Evolutionary conservation across 345 rosid genomes (phyloP).

Genomic region (Combretum micranthum): DNA sequence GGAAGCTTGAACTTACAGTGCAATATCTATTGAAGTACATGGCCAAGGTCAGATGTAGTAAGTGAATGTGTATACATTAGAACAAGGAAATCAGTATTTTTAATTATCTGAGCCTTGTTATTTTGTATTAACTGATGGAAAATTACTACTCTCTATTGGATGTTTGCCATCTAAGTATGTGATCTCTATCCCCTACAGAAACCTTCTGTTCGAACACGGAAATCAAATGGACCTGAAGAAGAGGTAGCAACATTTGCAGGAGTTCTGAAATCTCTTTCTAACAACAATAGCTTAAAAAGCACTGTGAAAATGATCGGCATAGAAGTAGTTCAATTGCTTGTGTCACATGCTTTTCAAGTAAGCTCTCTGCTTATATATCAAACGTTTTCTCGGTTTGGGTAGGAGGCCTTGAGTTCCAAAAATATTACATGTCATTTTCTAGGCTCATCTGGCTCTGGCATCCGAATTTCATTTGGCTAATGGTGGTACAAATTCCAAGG

Average conservation of each 20-base stretch:
- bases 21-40: slow-evolving; percentile 61
- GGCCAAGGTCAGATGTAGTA: slow-evolving; percentile 35
- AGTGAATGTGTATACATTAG: too few relatives aligned
- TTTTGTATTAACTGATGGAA: background rate
- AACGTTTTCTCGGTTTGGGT: background rate
- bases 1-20: slow-evolving; percentile 73
- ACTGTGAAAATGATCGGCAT: slow-evolving; percentile 46
- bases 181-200: slow-evolving; percentile 13
- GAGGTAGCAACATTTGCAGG: slow-evolving; percentile 44
- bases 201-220: slow-evolving; percentile 68
- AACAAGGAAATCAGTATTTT: too few relatives aligned
- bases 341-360: slow-evolving; percentile 80
- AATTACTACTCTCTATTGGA: background rate
- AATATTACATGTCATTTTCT: slow-evolving; percentile 7
- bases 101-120: too few relatives aligned
- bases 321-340: slow-evolving; percentile 58
- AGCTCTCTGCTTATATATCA: background rate
- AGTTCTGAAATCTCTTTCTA: slow-evolving; percentile 49
- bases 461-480: slow-evolving; percentile 9
- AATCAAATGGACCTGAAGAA: slow-evolving; percentile 28
- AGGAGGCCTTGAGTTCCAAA: background rate
- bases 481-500: slow-evolving; percentile 9
- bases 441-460: slow-evolving; percentile 52
- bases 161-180: background rate
- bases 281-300: slow-evolving; percentile 29